Percentiles rank a stretch among this genome's conserved stretches.
Evolutionary conservation across 140 eudicot genomes (phyloP).

Genomic region (Anethum foeniculum): DNA sequence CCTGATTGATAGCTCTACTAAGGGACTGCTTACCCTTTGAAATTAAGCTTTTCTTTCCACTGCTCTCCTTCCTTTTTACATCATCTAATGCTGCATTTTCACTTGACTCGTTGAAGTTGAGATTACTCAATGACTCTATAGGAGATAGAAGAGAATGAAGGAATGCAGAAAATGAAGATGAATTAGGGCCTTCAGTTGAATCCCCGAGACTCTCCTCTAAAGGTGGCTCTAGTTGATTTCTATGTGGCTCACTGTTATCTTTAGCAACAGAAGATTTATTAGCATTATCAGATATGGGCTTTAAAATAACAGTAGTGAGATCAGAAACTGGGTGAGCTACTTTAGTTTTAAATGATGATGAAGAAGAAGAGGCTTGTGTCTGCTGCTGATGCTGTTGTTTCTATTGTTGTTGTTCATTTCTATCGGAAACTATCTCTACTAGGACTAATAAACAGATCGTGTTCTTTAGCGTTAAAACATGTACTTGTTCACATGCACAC

Average conservation of each 20-base stretch:
- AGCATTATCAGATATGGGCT: conserved; percentile 84
- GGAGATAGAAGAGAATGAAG: conserved; percentile 63
- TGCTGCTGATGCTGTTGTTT: conserved; percentile 14
- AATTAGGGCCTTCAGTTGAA: conserved; percentile 78
- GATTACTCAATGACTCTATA: conserved; percentile 31
- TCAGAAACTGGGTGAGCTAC: conserved; percentile 87
- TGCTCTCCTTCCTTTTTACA: conserved; percentile 38
- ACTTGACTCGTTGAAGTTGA: conserved; percentile 23
- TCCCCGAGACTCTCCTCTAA: conserved; percentile 48
- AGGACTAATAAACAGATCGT: too few relatives aligned
- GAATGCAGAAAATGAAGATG: conserved; percentile 94
- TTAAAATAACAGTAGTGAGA: conserved; percentile 80
- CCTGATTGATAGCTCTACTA: conserved; percentile 62
- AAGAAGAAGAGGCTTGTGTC: conserved; percentile 17
- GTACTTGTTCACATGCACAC: too few relatives aligned
- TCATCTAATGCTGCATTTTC: conserved; percentile 33
- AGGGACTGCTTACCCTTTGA: conserved; percentile 75
- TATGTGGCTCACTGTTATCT: conserved; percentile 34
- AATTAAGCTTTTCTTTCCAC: conserved; percentile 58
- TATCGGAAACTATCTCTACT: too few relatives aligned
- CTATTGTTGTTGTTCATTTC: too few relatives aligned
- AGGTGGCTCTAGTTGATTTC: conserved; percentile 40
- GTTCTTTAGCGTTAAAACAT: too few relatives aligned
- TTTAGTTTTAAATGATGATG: conserved; percentile 42
- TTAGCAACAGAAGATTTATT: conserved; percentile 21